These are phyloP conservation scores for Penicillium arizonense DNA, from an alignment of 495 filamentous ascomycete species.

Conservation along the genomic window DNA sequence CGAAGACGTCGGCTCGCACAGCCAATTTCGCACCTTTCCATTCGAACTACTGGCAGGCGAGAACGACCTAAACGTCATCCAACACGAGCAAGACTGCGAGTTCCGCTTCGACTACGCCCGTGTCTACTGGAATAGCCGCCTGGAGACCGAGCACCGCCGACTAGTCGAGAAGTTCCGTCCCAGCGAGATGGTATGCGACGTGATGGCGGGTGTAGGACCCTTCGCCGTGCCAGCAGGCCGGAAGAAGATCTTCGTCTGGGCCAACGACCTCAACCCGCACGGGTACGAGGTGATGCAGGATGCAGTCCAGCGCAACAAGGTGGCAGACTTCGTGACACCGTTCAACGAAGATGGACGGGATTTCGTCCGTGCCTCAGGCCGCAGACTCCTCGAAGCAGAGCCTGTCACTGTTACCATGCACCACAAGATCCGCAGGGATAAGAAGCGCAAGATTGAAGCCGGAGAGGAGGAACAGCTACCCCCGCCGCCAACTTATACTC, in stretches of 20 bases:
- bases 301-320: slow-evolving; percentile 77
- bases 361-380: slow-evolving; percentile 72
- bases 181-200: slow-evolving; percentile 89
- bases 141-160: slow-evolving; percentile 84
- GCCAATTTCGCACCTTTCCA: slow-evolving; percentile 85
- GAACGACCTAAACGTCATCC: slow-evolving; percentile 75
- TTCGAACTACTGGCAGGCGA: slow-evolving; percentile 89
- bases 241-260: slow-evolving; percentile 90
- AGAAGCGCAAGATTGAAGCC: slow-evolving; percentile 18
- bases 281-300: slow-evolving; percentile 68
- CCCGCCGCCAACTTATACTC: slow-evolving; percentile 50
- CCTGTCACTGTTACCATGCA: slow-evolving; percentile 46
- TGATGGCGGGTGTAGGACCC: slow-evolving; percentile 96
- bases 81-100: slow-evolving; percentile 52
- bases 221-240: slow-evolving; percentile 92
- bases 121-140: slow-evolving; percentile 95
- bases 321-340: slow-evolving; percentile 68
- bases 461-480: slow-evolving; percentile 23
- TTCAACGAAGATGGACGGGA: slow-evolving; percentile 76
- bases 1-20: slow-evolving; percentile 79
- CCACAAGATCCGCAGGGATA: slow-evolving; percentile 29
- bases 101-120: slow-evolving; percentile 61
- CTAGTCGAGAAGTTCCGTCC: slow-evolving; percentile 73
- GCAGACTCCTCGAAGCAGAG: slow-evolving; percentile 53
- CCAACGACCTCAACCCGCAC: slow-evolving; percentile 95